Base-by-base conservation (phyloP, 1,284 basidiomycete genomes). In the Fomitopsis schrenkii region DNA sequence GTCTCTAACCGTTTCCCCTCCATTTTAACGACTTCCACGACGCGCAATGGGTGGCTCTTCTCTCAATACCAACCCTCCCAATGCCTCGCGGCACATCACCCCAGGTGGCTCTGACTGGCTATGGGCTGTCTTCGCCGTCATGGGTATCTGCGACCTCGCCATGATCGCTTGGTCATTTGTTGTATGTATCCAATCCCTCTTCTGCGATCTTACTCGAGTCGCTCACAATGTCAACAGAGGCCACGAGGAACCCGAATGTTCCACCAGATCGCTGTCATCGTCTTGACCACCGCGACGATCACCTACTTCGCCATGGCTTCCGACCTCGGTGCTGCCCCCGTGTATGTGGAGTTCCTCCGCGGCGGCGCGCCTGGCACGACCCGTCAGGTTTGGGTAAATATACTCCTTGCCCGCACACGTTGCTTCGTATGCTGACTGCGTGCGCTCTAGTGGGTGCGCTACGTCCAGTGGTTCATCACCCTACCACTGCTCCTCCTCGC, bases 291-390 rank as follows among this genome's bases (percentile, higher is more conserved):
- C 1, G 70, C 77, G 0, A 61, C 74, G 2, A 71, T 83, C 55
- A 70, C 79, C 1, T 81, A 80, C 75, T 86, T 85, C 71, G 75
- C 78, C 19, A 82, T 86, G 81, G 86, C 86, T 0, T 84, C 83
- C 12, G 77, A 87, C 70, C 77, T 87, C 58, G 86, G 87, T 33
- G 76, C 74, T 54, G 80, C 84, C 3, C 75, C 82, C 44, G 70
- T 85, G 63, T 59, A 55, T 2, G 79, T 81, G 60, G 81, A 85
- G 68, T 86, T 82, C 69, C 63, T 68, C 45, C 72, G 79, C 63
- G 70, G 66, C 60, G 67, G 70, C 56, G 60, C 59, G 7, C 61
- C 70, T n/a, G 67, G 69, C 44, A 58, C 69, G 0, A 80, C 78
- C 8, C 80, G 86, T 45, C 78, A 82, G 62, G 78, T 88, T 60